Base-by-base conservation (phyloP, 1,139 yeast genomes). In the Yamadazyma atlantica region DNA sequence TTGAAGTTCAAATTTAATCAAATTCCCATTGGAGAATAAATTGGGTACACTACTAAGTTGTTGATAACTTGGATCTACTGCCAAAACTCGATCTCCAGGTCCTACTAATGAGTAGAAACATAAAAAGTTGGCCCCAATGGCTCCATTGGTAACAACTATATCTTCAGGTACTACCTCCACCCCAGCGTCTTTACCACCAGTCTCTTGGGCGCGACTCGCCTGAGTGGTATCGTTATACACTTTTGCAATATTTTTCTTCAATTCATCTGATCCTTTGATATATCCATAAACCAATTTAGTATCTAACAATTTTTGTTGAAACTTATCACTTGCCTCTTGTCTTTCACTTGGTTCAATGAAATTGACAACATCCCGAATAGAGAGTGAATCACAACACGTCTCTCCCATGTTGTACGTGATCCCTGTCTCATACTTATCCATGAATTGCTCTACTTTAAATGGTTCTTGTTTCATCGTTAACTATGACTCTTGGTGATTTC, bases 71-170 rank as follows among this genome's bases (percentile, higher is more conserved):
- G 83, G 83, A 37, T 66, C 69, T 4, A 74, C 69, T 16, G 71
- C 75, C 33, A 78, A 61, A 2, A 72, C 74, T 43, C 70, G 78
- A 47, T 76, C 82, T 2, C 66, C 72, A 2, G 68, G 63, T 23
- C 68, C 67, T 2, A 72, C 66, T n/a, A 77, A 44, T 1, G 77
- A 57, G 48, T 75, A 76, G 45, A 72, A 66, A 1, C 66, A 48
- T 35, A 77, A 58, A 46, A 75, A 78, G 47, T 78, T 78, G 33
- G 75, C 82, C 3, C 78, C 82, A 52, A 78, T 78, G 4, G 81
- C 82, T 12, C 83, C 83, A 49, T 76, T 75, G 17, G 81, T 72
- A 23, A 76, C 53, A 13, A 77, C 63, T 15, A 78, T 66, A 38
- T 74, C 53, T 2, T 66, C 66, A 1, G n/a, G n/a, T n/a, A n/a